phyloP scores from a whole-genome alignment of 2,329 filamentous ascomycete genomes.

The Hawksworthiomyces lignivorus region DNA sequence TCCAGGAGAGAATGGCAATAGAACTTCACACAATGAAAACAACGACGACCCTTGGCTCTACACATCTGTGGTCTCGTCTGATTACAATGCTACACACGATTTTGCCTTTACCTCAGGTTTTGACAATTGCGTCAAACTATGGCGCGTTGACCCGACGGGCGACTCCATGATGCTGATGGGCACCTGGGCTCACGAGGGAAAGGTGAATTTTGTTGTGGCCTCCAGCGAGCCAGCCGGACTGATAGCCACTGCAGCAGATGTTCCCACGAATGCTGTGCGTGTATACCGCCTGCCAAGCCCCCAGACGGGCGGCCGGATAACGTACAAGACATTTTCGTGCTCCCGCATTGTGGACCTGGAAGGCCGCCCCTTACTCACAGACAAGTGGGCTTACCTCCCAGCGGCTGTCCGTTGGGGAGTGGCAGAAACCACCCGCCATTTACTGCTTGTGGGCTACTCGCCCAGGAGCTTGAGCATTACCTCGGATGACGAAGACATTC shows the following conservation, averaged over 20 bases:
- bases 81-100: constrained; percentile 39
- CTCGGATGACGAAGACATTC: constrained; percentile 49
- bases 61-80: constrained; percentile 54
- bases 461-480: constrained; percentile 39
- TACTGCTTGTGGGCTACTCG: constrained; percentile 56
- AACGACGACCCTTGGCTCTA: constrained; percentile 50
- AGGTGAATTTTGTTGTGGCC: constrained; percentile 55
- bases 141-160: constrained; percentile 35
- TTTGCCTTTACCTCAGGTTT: constrained; percentile 54
- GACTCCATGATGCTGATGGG: constrained; percentile 35
- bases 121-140: constrained; percentile 53
- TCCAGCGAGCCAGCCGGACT: constrained; percentile 39
- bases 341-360: constrained; percentile 23
- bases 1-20: background rate
- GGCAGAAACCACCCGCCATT: constrained; percentile 34
- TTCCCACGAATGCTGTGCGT: constrained; percentile 44
- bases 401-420: constrained; percentile 57
- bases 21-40: background rate
- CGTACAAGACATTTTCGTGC: constrained; percentile 34
- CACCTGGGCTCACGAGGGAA: constrained; percentile 50
- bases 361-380: constrained; percentile 24
- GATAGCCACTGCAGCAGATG: constrained; percentile 54
- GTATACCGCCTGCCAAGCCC: constrained; percentile 41
- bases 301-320: constrained; percentile 27
- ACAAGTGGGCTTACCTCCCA: constrained; percentile 55